Evolutionary conservation across 345 rosid genomes (phyloP).

Genomic region (Arabis hirsuta): DNA sequence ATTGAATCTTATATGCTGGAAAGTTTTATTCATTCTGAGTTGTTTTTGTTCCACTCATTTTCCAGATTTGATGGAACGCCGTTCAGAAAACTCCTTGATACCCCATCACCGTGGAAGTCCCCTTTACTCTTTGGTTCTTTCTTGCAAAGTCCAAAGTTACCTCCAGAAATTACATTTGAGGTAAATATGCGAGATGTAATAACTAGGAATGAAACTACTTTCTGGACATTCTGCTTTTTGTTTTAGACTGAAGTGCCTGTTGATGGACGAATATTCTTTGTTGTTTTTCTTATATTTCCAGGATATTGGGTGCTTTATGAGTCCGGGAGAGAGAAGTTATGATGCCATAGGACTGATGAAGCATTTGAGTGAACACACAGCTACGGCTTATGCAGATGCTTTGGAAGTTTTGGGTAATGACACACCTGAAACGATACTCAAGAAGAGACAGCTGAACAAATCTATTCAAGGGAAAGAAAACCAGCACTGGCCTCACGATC

Average conservation of each 20-base stretch:
- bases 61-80: slow-evolving; percentile 89
- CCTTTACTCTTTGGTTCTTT: slow-evolving; percentile 88
- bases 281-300: slow-evolving; percentile 41
- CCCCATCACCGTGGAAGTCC: slow-evolving; percentile 97
- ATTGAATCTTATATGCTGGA: slow-evolving; percentile 8
- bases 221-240: slow-evolving; percentile 18
- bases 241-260: background rate
- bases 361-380: slow-evolving; percentile 84
- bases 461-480: slow-evolving; percentile 54
- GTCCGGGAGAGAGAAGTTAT: slow-evolving; percentile 87
- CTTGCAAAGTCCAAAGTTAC: slow-evolving; percentile 72
- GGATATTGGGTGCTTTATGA: slow-evolving; percentile 90
- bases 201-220: slow-evolving; percentile 11
- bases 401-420: slow-evolving; percentile 85
- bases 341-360: slow-evolving; percentile 93
- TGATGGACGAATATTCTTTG: slow-evolving; percentile 21
- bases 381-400: slow-evolving; percentile 90
- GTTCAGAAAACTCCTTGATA: slow-evolving; percentile 70
- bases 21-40: slow-evolving; percentile 13
- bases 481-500: slow-evolving; percentile 41
- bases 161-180: slow-evolving; percentile 89
- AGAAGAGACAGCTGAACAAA: slow-evolving; percentile 47
- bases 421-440: slow-evolving; percentile 61
- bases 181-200: slow-evolving; percentile 45
- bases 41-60: slow-evolving; percentile 28